Conservation (phyloP, 1,284 basidiomycete genomes). For the Omphalotus olearius region DNA sequence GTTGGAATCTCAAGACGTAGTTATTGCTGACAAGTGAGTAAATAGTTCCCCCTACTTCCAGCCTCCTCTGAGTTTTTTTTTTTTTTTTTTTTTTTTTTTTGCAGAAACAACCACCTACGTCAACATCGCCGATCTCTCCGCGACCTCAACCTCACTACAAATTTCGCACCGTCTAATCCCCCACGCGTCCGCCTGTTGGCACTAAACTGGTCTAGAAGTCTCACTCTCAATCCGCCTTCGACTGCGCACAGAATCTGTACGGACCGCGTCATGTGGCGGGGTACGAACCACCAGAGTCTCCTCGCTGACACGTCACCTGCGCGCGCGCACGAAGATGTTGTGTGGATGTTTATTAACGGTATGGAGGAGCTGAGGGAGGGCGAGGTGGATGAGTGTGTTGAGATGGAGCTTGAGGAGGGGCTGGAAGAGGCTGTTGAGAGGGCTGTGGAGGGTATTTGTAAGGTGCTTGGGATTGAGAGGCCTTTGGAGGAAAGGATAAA, state of each 20-base stretch:
- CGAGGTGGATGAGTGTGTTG: constrained; percentile 65
- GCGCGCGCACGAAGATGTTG: constrained; percentile 72
- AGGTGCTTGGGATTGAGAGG: constrained; percentile 42
- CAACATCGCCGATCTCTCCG: constrained; percentile 74
- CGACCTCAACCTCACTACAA: constrained; percentile 30
- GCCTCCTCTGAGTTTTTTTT: neutral
- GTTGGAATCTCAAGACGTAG: constrained; percentile 65
- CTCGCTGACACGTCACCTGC: constrained; percentile 44
- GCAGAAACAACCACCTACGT: constrained; percentile 83
- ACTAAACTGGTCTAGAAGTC: constrained; percentile 62
- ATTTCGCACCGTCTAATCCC: constrained; percentile 25
- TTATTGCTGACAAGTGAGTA: constrained; percentile 85
- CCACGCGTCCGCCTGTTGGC: constrained; percentile 71
- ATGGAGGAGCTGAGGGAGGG: constrained; percentile 62
- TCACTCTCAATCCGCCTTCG: constrained; percentile 43
- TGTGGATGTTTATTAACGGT: constrained; percentile 75
- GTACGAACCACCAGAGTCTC: constrained; percentile 82
- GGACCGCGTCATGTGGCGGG: constrained; percentile 71
- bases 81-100: constrained; percentile 3
- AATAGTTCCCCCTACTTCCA: neutral
- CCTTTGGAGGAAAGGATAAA: constrained; percentile 57
- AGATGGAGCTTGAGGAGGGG: constrained; percentile 56
- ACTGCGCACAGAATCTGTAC: constrained; percentile 72
- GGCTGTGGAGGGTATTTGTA: constrained; percentile 57
- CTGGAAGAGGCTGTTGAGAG: constrained; percentile 53